Evolutionary conservation across 106 monocot genomes (phyloP).

Genomic region (Phalaenopsis equestris): DNA sequence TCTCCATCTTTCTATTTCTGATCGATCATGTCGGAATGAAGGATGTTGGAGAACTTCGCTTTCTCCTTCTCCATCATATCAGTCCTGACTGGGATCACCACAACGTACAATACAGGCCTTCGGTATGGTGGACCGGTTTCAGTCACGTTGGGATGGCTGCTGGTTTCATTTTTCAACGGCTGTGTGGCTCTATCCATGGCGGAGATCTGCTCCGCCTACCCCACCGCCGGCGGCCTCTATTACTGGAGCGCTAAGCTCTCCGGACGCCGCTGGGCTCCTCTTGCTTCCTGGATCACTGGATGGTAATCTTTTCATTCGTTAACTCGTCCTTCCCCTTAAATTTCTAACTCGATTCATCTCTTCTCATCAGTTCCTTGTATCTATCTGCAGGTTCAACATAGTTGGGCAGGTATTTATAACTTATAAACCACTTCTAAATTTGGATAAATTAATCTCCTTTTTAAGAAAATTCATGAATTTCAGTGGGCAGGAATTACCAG

Average conservation of each 20-base stretch:
- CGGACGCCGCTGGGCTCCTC: constrained; percentile 60
- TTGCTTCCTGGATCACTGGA: constrained; percentile 94
- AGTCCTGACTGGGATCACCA: constrained; percentile 77
- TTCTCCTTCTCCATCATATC: constrained; percentile 93
- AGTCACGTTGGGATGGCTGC: constrained; percentile 67
- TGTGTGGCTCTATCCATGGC: constrained; percentile 75
- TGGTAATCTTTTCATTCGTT: constrained; percentile 32
- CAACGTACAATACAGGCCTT: constrained; percentile 80
- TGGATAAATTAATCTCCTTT: neutral
- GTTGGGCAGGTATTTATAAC: neutral
- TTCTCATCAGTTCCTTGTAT: too few relatives aligned
- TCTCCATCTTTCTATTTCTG: too few relatives aligned
- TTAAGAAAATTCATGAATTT: too few relatives aligned
- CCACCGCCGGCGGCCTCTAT: constrained; percentile 84
- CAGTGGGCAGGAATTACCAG: constrained; percentile 58
- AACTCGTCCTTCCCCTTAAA: too few relatives aligned
- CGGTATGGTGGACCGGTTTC: constrained; percentile 50
- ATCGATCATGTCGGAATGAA: neutral
- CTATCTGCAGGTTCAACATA: constrained; percentile 2
- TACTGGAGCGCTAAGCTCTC: constrained; percentile 90
- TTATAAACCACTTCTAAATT: too few relatives aligned
- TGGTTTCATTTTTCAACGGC: constrained; percentile 54
- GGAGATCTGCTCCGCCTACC: constrained; percentile 82
- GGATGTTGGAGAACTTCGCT: constrained; percentile 39
- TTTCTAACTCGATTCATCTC: too few relatives aligned